Evolutionary conservation across 2,329 filamentous ascomycete species (phyloP).

Genomic region (Pseudonectria buxi): DNA sequence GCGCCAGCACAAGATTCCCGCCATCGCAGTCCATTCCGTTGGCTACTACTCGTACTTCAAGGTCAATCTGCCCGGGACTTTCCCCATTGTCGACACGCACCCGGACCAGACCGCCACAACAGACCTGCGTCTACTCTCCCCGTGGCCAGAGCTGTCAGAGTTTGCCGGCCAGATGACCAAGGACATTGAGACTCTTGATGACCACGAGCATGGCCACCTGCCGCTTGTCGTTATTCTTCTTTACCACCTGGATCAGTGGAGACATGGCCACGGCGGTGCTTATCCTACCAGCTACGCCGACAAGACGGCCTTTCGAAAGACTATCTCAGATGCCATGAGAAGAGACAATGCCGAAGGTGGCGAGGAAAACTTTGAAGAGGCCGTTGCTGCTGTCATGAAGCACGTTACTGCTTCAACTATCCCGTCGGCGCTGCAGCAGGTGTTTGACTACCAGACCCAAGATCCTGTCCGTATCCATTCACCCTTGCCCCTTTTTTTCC

Average conservation of each 20-base stretch:
- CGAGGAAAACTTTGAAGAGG: conserved; percentile 97
- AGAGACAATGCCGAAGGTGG: conserved; percentile 73
- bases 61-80: conserved; percentile 68
- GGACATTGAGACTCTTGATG: conserved; percentile 61
- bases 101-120: conserved; percentile 79
- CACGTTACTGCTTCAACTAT: conserved; percentile 66
- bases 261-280: conserved; percentile 57
- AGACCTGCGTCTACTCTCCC: conserved; percentile 75
- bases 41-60: conserved; percentile 90
- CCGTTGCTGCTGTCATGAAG: conserved; percentile 78
- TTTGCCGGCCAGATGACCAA: conserved; percentile 62
- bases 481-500: neutral
- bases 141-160: conserved; percentile 73
- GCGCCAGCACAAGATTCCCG: conserved; percentile 56
- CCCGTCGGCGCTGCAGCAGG: conserved; percentile 63
- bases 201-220: conserved; percentile 84
- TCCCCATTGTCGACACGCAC: conserved; percentile 92
- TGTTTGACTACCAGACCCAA: conserved; percentile 61
- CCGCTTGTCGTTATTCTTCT: conserved; percentile 80
- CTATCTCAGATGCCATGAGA: conserved; percentile 61
- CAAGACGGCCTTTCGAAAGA: conserved; percentile 72
- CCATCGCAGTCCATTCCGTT: conserved; percentile 78
- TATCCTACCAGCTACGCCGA: conserved; percentile 72
- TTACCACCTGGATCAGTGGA: conserved; percentile 79
- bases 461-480: conserved; percentile 38